These are phyloP conservation scores for Arctostaphylos glauca DNA, from an alignment of 148 eudicot genomes.

Conservation along the genomic window DNA sequence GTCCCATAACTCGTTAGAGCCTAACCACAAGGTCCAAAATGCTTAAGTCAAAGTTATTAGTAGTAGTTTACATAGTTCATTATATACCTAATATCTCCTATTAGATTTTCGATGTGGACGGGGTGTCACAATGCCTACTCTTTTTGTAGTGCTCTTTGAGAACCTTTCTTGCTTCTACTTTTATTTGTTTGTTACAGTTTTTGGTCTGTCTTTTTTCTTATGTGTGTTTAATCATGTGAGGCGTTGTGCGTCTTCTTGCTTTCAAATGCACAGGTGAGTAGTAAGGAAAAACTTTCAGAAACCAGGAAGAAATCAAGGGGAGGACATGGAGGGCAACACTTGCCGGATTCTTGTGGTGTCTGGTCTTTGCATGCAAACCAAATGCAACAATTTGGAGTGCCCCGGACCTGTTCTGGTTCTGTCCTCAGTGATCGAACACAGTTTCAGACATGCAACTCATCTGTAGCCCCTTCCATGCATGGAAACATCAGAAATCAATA, in stretches of 20 bases:
- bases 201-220: not conserved
- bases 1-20: no score
- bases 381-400: slow-evolving; percentile 33
- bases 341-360: slow-evolving; percentile 25
- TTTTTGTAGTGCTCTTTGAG: not conserved
- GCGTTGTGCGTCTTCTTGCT: slow-evolving; percentile 17
- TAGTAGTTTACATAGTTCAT: no score
- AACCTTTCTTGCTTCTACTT: not conserved
- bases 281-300: slow-evolving; percentile 27
- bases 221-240: slow-evolving; percentile 14
- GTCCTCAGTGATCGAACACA: slow-evolving; percentile 32
- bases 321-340: slow-evolving; percentile 30
- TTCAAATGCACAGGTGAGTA: slow-evolving; percentile 38
- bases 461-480: slow-evolving; percentile 29
- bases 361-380: slow-evolving; percentile 35
- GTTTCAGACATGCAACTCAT: slow-evolving; percentile 30
- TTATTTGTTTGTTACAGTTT: not conserved
- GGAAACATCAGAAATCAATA: slow-evolving; percentile 34
- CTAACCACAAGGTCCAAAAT: no score
- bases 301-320: slow-evolving; percentile 25
- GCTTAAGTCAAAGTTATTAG: no score
- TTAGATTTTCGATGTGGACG: no score
- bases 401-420: slow-evolving; percentile 27
- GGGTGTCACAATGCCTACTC: not conserved
- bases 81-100: no score